These are phyloP conservation scores for Cruciata laevipes DNA, from an alignment of 257 asterid species.

Conservation along the genomic window DNA sequence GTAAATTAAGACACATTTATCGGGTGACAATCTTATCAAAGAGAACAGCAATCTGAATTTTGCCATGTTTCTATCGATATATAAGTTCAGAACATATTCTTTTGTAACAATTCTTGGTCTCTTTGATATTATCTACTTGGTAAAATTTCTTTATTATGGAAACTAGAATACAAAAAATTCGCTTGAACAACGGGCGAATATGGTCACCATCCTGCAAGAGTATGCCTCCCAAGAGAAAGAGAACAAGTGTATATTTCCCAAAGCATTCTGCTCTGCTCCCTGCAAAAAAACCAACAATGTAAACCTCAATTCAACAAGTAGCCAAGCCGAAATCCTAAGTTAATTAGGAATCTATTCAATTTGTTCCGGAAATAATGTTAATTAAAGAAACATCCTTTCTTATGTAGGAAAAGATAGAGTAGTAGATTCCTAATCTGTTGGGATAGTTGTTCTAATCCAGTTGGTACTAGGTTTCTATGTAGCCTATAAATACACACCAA, in stretches of 20 bases:
- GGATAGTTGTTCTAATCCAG: too few relatives aligned
- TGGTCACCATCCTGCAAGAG: slow-evolving; percentile 27
- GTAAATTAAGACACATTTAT: neutral
- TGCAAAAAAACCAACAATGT: slow-evolving; percentile 2
- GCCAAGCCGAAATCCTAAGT: neutral
- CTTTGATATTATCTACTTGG: too few relatives aligned
- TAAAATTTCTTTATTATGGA: too few relatives aligned
- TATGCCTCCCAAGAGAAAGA: too few relatives aligned
- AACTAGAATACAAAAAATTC: neutral
- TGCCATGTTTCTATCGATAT: neutral
- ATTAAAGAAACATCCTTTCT: too few relatives aligned
- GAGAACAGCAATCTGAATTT: neutral
- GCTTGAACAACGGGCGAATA: neutral
- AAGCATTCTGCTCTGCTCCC: slow-evolving; percentile 41
- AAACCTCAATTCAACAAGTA: neutral
- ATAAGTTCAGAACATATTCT: neutral
- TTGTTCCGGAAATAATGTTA: too few relatives aligned
- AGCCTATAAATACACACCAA: too few relatives aligned
- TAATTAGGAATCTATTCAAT: too few relatives aligned
- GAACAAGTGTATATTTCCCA: slow-evolving; percentile 27
- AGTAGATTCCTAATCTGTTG: too few relatives aligned
- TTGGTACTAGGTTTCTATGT: too few relatives aligned
- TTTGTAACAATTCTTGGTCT: neutral
- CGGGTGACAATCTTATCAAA: neutral
- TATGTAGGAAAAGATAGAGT: too few relatives aligned